These are phyloP conservation scores for Amanita thiersii DNA, from an alignment of 768 basidiomycete genomes.

Conservation along the genomic window DNA sequence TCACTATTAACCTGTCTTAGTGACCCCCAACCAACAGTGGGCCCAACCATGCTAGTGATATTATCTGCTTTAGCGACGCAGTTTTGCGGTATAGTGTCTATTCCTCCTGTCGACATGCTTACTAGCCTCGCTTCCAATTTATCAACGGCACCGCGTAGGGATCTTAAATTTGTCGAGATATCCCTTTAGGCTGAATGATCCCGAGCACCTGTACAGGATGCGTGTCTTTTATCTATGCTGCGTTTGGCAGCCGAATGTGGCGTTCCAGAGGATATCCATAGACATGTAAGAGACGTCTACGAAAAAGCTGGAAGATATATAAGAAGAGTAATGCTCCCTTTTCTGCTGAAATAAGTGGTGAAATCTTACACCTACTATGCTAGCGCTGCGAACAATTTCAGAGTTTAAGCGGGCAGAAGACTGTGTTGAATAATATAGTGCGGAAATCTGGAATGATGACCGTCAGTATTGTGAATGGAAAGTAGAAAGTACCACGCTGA, in stretches of 20 bases:
- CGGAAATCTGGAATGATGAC: background rate
- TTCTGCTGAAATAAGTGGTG: no score
- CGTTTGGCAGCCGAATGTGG: constrained; percentile 42
- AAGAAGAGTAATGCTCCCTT: constrained; percentile 48
- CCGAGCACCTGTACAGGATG: constrained; percentile 69
- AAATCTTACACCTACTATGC: constrained; percentile 8
- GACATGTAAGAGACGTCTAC: constrained; percentile 16
- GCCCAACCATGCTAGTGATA: constrained; percentile 61
- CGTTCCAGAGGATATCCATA: background rate
- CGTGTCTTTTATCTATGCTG: constrained; percentile 64
- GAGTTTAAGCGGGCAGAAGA: constrained; percentile 34
- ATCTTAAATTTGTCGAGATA: background rate
- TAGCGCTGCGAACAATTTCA: constrained; percentile 72
- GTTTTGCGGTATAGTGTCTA: constrained; percentile 41
- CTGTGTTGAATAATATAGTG: constrained; percentile 38
- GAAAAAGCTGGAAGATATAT: constrained; percentile 46
- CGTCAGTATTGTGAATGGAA: background rate
- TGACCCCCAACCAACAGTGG: constrained; percentile 26
- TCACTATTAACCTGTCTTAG: constrained; percentile 35
- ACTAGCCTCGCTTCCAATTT: constrained; percentile 35
- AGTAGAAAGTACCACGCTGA: constrained; percentile 5
- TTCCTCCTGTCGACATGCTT: constrained; percentile 41
- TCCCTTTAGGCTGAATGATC: constrained; percentile 7
- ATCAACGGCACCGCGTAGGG: constrained; percentile 9
- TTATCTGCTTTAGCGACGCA: constrained; percentile 62